Evolutionary conservation across 345 rosid species (phyloP).

Genomic region (Gossypium raimondii): DNA sequence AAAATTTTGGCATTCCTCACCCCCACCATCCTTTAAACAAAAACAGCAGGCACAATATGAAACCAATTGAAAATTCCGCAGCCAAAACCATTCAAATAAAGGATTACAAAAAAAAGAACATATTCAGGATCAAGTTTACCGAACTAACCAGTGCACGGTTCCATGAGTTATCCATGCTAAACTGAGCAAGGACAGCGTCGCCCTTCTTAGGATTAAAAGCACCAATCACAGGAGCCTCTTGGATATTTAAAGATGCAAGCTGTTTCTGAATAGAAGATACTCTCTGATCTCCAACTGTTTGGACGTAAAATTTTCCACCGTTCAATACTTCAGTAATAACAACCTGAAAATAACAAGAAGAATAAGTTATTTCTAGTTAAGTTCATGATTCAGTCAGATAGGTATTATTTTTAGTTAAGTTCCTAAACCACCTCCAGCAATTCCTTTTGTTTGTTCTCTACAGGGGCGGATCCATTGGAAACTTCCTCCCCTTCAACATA

Average conservation of each 20-base stretch:
- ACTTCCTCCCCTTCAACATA: conserved; percentile 97
- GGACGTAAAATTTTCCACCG: conserved; percentile 91
- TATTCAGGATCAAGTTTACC: neutral
- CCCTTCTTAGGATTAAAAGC: conserved; percentile 15
- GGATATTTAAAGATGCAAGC: conserved; percentile 12
- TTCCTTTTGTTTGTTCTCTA: conserved; percentile 86
- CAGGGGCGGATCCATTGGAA: conserved; percentile 56
- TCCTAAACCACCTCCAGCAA: conserved; percentile 53
- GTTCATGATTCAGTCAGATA: neutral
- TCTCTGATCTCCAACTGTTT: conserved; percentile 73
- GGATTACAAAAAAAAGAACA: neutral
- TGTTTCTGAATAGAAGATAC: conserved; percentile 71
- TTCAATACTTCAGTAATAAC: conserved; percentile 84
- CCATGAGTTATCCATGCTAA: conserved; percentile 95
- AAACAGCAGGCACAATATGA: neutral
- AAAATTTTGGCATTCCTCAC: neutral
- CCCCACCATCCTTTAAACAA: neutral
- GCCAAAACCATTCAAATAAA: neutral
- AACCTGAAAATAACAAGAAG: conserved; percentile 48
- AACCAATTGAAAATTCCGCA: neutral
- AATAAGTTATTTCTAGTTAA: neutral
- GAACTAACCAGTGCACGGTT: conserved; percentile 88
- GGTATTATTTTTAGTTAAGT: conserved; percentile 4
- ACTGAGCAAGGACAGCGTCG: conserved; percentile 82
- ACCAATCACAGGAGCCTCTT: conserved; percentile 15